These are phyloP conservation scores for Acacia confusa DNA, from an alignment of 306 rosid species.

Conservation along the genomic window DNA sequence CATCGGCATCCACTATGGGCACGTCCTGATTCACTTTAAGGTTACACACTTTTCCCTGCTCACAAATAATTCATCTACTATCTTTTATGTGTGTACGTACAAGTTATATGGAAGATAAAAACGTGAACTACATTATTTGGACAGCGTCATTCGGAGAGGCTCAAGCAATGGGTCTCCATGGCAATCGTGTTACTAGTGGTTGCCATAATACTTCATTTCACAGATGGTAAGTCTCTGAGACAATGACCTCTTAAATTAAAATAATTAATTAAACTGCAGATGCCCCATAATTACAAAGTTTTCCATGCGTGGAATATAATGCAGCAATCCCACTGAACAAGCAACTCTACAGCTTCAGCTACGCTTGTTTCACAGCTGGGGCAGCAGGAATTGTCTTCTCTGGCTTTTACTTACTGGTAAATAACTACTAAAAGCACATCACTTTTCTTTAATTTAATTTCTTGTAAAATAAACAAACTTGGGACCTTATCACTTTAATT, in stretches of 20 bases:
- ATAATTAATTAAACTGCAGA: neutral
- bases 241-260: neutral
- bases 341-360: constrained; percentile 89
- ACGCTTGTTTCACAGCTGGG: constrained; percentile 86
- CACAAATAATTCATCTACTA: neutral
- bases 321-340: constrained; percentile 90
- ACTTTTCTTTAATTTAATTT: neutral
- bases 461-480: neutral
- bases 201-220: constrained; percentile 76
- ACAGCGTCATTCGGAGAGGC: constrained; percentile 77
- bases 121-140: constrained; percentile 4
- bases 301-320: constrained; percentile 9
- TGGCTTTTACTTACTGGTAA: constrained; percentile 69
- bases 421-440: neutral
- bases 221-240: constrained; percentile 53
- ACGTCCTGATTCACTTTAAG: constrained; percentile 84
- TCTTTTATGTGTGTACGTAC: neutral
- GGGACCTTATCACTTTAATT: neutral
- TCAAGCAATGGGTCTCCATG: constrained; percentile 80
- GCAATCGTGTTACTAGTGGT: constrained; percentile 57
- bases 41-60: constrained; percentile 38
- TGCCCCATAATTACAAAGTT: neutral
- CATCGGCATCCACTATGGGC: constrained; percentile 88
- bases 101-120: constrained; percentile 19
- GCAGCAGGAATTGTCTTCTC: constrained; percentile 87